These are phyloP conservation scores for Hanseniaspora hatyaiensis DNA, from an alignment of 805 yeast species.

Conservation along the genomic window DNA sequence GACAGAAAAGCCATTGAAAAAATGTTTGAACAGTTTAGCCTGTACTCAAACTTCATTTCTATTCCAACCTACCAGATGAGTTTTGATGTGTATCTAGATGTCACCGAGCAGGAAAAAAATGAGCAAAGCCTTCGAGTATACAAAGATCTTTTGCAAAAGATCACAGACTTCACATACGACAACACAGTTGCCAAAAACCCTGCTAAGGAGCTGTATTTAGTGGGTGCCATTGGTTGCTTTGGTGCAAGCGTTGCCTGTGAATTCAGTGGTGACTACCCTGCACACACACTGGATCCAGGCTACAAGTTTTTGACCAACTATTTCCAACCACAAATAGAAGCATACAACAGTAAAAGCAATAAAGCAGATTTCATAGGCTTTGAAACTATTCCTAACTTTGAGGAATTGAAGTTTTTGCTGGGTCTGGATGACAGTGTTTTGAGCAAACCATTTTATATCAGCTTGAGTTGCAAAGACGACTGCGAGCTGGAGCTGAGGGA, in stretches of 20 bases:
- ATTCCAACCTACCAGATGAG: conserved; percentile 13
- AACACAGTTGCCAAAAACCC: background rate
- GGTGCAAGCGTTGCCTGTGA: conserved; percentile 33
- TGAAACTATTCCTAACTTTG: conserved; percentile 62
- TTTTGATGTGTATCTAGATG: background rate
- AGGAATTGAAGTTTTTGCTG: conserved; percentile 44
- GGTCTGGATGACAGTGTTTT: conserved; percentile 28
- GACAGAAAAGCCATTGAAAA: conserved; percentile 2
- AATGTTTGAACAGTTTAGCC: conserved; percentile 1
- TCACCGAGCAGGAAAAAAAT: background rate
- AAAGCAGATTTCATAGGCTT: conserved; percentile 46
- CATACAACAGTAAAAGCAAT: conserved; percentile 38
- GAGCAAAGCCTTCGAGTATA: conserved; percentile 20
- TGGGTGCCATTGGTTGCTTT: conserved; percentile 58
- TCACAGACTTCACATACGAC: conserved; percentile 19
- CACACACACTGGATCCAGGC: conserved; percentile 25
- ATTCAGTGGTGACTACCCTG: conserved; percentile 53
- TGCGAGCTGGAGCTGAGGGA: conserved; percentile 34
- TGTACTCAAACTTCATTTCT: background rate
- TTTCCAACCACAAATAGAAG: conserved; percentile 31
- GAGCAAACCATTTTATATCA: conserved; percentile 37
- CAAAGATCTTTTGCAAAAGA: conserved; percentile 20
- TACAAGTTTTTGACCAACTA: conserved; percentile 19
- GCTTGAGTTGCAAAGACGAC: conserved; percentile 34
- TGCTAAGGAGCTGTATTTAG: background rate